phyloP scores from a whole-genome alignment of 768 basidiomycete genomes.

The Termitomyces sp. region DNA sequence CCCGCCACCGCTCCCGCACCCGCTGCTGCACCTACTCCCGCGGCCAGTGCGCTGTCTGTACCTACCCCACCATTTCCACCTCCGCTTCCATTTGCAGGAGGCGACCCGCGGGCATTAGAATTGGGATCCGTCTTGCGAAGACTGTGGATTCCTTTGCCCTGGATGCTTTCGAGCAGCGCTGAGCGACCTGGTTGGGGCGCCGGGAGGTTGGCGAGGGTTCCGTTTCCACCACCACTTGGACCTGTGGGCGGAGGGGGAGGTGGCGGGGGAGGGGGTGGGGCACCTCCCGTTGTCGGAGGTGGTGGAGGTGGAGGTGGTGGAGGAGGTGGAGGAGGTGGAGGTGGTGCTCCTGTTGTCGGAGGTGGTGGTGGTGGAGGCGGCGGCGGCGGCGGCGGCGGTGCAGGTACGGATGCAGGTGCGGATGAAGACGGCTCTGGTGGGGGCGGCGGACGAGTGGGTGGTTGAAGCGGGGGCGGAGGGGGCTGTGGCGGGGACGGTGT shows the following conservation, averaged over 20 bases:
- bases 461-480: too few species aligned
- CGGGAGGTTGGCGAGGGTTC: constrained; percentile 31
- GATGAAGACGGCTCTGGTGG: constrained; percentile 15
- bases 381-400: constrained; percentile 26
- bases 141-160: constrained; percentile 9
- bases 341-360: constrained; percentile 26
- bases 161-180: constrained; percentile 12
- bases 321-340: constrained; percentile 36
- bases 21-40: constrained; percentile 31
- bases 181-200: constrained; percentile 55
- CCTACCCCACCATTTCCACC: constrained; percentile 29
- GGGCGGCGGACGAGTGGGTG: constrained; percentile 15
- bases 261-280: constrained; percentile 34
- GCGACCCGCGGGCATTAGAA: background rate
- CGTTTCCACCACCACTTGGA: background rate
- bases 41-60: constrained; percentile 29
- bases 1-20: constrained; percentile 43
- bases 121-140: constrained; percentile 12
- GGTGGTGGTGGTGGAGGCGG: constrained; percentile 20
- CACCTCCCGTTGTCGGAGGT: constrained; percentile 20
- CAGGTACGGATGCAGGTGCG: constrained; percentile 23
- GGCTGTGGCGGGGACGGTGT: constrained; percentile 7
- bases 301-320: constrained; percentile 24
- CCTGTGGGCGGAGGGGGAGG: constrained; percentile 30
- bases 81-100: constrained; percentile 17